Evolutionary conservation across 192 early-diverging fungal species (phyloP), one percentile per base, ranked within the genome.

Genomic region (Umbelopsis sp.): DNA sequence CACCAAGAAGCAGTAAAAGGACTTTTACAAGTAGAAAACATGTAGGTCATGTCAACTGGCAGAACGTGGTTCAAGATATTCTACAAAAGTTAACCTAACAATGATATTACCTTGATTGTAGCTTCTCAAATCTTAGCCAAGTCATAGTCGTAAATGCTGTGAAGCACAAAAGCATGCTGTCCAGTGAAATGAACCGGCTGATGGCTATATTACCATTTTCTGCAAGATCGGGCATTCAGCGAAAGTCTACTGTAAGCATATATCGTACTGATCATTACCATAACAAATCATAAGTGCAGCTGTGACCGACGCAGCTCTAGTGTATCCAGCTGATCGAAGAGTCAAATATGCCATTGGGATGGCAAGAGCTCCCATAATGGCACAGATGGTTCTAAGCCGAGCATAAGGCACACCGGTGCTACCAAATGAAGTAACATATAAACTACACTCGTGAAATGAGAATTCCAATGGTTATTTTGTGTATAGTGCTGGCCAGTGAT

Each of bases 121-220:
- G 71, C 62, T 91, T 91, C 49, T 89, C 86, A 77, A 96, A 98
- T 76, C 90, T 84, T 22, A 93, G 77, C 95, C 95, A 99, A 62
- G 88, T 71, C 44, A 94, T 89, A n/a, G 89, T 79, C 1, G 94
- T 86, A 53, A 88, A 80, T 22, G 91, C 90, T 14, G 88, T 92
- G 74, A 95, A 97, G 29, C 97, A 84, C 68, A 98, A 85, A 45
- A 99, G 78, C 70, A 94, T 91, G 38, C 90, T 87, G 80, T 97
- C 96, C 49, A 97, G 81, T 43, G 96, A 80, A 67, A 97, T 98
- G 29, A 97, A 78, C n/a, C 97, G 88, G 43, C 89, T 92, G 80
- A 97, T 95, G 1, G 95, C 87, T 8, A 95, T 85, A 59, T 96
- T 81, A 5, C 92, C 86, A 77, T 94, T 98, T 70, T 98, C 96